Evolutionary conservation across 1,139 yeast genomes (phyloP).

Genomic region (Meyerozyma athensensis): DNA sequence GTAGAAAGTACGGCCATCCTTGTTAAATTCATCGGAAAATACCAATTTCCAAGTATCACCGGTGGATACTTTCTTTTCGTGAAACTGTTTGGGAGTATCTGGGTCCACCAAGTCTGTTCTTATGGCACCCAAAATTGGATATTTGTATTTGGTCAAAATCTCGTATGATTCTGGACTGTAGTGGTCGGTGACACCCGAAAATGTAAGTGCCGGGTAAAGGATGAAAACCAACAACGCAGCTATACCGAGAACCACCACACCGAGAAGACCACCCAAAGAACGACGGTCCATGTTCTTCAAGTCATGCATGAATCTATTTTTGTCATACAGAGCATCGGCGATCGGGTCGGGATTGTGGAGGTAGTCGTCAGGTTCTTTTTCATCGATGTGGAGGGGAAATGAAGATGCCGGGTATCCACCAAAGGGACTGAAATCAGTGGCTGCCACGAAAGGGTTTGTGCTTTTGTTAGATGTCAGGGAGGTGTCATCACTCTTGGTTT

Average conservation of each 20-base stretch:
- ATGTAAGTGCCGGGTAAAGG: slow-evolving; percentile 22
- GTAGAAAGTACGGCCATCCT: slow-evolving; percentile 26
- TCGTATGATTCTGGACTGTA: slow-evolving; percentile 17
- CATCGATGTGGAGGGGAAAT: slow-evolving; percentile 24
- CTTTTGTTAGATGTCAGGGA: slow-evolving; percentile 2
- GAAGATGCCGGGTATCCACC: slow-evolving; percentile 27
- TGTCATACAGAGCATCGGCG: slow-evolving; percentile 24
- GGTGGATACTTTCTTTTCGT: slow-evolving; percentile 9
- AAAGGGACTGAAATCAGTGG: slow-evolving; percentile 19
- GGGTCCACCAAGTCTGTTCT: slow-evolving; percentile 23
- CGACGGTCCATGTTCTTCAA: slow-evolving; percentile 20
- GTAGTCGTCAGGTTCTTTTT: slow-evolving; percentile 24
- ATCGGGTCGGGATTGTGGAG: slow-evolving; percentile 27
- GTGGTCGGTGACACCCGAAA: slow-evolving; percentile 15
- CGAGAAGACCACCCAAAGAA: slow-evolving; percentile 18
- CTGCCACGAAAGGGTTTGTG: slow-evolving; percentile 10
- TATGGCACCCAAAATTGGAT: slow-evolving; percentile 22
- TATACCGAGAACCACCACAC: slow-evolving; percentile 16
- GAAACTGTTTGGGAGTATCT: slow-evolving; percentile 20
- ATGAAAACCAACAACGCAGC: slow-evolving; percentile 18
- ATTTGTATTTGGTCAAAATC: slow-evolving; percentile 18
- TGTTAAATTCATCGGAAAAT: slow-evolving; percentile 26
- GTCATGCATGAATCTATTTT: slow-evolving; percentile 22
- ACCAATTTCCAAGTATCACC: slow-evolving; percentile 24
- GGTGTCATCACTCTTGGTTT: slow-evolving; percentile 2